Evolutionary conservation across 2,329 filamentous ascomycete genomes (phyloP), one percentile per base, ranked within the genome.

Genomic region (Coniochaeta ligniaria): DNA sequence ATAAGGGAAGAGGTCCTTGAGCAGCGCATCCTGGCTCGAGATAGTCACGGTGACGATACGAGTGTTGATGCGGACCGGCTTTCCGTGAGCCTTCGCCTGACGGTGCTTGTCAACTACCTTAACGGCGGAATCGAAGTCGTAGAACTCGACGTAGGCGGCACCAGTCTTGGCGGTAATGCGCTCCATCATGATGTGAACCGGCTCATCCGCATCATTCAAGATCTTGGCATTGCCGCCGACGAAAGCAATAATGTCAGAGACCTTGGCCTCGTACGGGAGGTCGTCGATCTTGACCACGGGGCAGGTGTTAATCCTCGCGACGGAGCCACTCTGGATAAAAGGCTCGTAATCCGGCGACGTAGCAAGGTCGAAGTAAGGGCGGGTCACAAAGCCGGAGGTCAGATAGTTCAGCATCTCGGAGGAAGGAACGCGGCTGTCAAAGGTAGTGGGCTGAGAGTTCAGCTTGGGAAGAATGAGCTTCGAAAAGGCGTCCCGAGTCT

Each of bases 121-220:
- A 60, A 81, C 73, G 4, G 85, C 85, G 60, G 84, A 83, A 6
- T 79, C 70, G 5, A 81, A 72, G 28, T 72, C 79, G 24, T 77
- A 67, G 61, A 87, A 85, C 70, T 87, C 84, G 47, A 85, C 79
- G 62, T 81, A 87, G 4, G 80, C 82, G 62, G 87, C 84, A 70
- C 84, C 80, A 0, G 84, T 87, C 77, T 86, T 87, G 67, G 80
- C 80, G 3, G 82, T 83, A 24, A 80, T 76, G n/a, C 83, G 79
- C 60, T 87, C 84, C 83, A 87, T 86, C 65, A 86, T 83, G 64
- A 87, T 85, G 62, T 87, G 84, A 8, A 87, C 75, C 0, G 82
- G 80, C 66, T 85, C 83, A 6, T 82, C 75, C 1, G 67, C 69
- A 61, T 86, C 83, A 33, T 78, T 80, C 55, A 85, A 69, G 36